Conservation (phyloP, 179 eudicot genomes). For the Kewa caespitosa region DNA sequence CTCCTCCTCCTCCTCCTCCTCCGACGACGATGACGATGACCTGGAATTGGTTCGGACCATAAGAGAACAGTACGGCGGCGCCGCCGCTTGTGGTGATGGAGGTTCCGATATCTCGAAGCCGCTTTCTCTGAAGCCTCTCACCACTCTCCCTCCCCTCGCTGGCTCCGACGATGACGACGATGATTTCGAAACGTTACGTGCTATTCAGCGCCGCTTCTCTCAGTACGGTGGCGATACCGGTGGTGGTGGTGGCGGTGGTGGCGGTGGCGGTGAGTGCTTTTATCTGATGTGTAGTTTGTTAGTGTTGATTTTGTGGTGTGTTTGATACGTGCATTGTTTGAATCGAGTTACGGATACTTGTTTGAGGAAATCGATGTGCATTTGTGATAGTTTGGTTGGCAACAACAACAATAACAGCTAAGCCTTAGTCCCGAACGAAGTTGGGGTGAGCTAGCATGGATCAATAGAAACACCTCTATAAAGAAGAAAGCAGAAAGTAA, state of each 20-base stretch:
- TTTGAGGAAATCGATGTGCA: no score
- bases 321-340: no score
- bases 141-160: constrained; percentile 36
- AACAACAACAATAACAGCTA: no score
- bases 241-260: constrained; percentile 30
- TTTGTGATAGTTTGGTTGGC: no score
- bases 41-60: constrained; percentile 52
- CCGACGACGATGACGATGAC: constrained; percentile 42
- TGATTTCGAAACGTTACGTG: constrained; percentile 67
- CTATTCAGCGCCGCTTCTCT: constrained; percentile 59
- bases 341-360: no score
- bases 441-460: no score
- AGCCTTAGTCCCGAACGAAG: no score
- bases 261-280: constrained; percentile 12
- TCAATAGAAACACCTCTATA: no score
- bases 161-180: constrained; percentile 71
- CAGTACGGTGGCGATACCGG: constrained; percentile 26
- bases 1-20: constrained; percentile 13
- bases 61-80: constrained; percentile 40
- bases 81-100: no score
- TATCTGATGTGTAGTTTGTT: not conserved
- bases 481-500: no score
- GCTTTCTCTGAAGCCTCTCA: constrained; percentile 43
- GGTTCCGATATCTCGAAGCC: constrained; percentile 26
- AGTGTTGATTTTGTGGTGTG: not conserved